Evolutionary conservation across 2,329 filamentous ascomycete species (phyloP).

Genomic region (Sarocladiaceae sp.): DNA sequence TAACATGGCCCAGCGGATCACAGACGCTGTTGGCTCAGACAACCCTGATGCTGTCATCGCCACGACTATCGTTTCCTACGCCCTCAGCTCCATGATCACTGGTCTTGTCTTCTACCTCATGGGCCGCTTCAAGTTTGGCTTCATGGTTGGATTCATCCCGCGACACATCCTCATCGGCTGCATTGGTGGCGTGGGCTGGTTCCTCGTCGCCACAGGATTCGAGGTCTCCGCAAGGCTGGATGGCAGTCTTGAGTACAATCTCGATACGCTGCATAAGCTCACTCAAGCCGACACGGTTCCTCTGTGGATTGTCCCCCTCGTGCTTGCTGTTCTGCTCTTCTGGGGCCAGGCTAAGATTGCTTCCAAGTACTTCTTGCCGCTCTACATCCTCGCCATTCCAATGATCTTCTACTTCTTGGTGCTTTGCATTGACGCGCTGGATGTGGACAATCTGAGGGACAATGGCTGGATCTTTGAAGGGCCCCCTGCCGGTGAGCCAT

Average conservation of each 20-base stretch:
- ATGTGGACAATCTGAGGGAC: conserved; percentile 60
- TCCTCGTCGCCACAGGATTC: conserved; percentile 83
- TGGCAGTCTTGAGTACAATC: conserved; percentile 75
- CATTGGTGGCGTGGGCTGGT: conserved; percentile 95
- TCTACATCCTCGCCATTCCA: conserved; percentile 77
- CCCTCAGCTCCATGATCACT: conserved; percentile 83
- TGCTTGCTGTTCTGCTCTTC: conserved; percentile 69
- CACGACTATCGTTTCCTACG: conserved; percentile 88
- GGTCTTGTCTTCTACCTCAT: conserved; percentile 88
- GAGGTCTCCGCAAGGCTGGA: conserved; percentile 88
- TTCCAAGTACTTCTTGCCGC: conserved; percentile 79
- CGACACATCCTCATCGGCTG: conserved; percentile 94
- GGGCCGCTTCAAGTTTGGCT: conserved; percentile 80
- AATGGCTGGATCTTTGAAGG: conserved; percentile 89
- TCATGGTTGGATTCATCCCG: conserved; percentile 93
- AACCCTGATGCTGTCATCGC: conserved; percentile 82
- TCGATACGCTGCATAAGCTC: conserved; percentile 69
- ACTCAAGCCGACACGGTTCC: conserved; percentile 66
- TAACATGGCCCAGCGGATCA: conserved; percentile 91
- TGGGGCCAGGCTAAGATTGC: conserved; percentile 68
- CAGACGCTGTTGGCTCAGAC: conserved; percentile 68
- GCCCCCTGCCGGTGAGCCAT: conserved; percentile 78
- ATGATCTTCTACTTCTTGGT: conserved; percentile 74
- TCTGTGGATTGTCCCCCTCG: conserved; percentile 77
- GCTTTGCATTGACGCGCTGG: conserved; percentile 58